Conservation (phyloP, 345 rosid genomes). For the Aquilaria sinensis region DNA sequence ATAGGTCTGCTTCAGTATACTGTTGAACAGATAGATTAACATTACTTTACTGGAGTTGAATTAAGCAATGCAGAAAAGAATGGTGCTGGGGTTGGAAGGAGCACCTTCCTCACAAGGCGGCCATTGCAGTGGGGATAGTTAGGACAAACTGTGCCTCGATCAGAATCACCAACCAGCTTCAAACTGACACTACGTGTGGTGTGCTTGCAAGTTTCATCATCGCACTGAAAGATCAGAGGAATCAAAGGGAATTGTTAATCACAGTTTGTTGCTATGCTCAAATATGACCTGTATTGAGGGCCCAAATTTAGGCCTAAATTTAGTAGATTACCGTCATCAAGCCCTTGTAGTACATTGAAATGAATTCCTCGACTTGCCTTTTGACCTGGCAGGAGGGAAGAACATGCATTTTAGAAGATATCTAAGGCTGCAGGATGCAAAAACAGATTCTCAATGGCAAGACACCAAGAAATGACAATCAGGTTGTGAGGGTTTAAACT, state of each 20-base stretch:
- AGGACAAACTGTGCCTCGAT: conserved; percentile 95
- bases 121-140: conserved; percentile 92
- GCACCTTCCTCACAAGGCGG: conserved; percentile 70
- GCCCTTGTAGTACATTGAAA: conserved; percentile 79
- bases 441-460: neutral
- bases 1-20: conserved; percentile 90
- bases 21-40: conserved; percentile 15
- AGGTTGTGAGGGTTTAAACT: no score
- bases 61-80: neutral
- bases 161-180: conserved; percentile 72
- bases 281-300: no score
- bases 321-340: conserved; percentile 68
- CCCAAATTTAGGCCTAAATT: conserved; percentile 5
- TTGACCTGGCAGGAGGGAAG: conserved; percentile 56
- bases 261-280: no score
- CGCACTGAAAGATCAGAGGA: conserved; percentile 49
- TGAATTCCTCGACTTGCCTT: conserved; percentile 66
- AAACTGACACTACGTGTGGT: conserved; percentile 60
- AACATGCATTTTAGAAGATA: conserved; percentile 2
- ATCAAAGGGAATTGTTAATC: neutral
- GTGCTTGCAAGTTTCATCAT: conserved; percentile 89
- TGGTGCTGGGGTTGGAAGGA: neutral
- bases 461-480: no score
- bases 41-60: neutral
- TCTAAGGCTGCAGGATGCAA: neutral